Percentiles rank a stretch among this genome's conserved stretches.
Evolutionary conservation across 306 rosid species (phyloP).

Genomic region (Carpinus viminea): DNA sequence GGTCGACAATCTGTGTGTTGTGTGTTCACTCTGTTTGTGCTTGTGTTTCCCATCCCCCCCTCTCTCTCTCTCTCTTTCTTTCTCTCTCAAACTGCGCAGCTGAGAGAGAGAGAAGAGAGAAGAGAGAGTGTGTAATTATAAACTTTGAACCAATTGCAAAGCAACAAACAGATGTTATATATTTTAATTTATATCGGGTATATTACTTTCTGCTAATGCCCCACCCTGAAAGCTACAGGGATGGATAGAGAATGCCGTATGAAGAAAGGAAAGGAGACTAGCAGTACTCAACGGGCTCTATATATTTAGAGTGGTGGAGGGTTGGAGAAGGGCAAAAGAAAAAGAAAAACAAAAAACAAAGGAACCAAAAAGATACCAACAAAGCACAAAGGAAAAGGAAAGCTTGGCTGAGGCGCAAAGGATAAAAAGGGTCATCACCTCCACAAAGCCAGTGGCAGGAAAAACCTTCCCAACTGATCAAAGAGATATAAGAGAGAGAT

Average conservation of each 20-base stretch:
- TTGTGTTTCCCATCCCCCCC: conserved; percentile 51
- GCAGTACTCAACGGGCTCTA: conserved; percentile 51
- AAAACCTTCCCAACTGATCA: conserved; percentile 44
- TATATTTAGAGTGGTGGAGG: conserved; percentile 59
- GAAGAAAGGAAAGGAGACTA: conserved; percentile 74
- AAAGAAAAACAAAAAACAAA: conserved; percentile 23
- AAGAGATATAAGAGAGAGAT: conserved; percentile 31
- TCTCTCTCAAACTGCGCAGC: conserved; percentile 18
- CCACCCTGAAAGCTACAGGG: conserved; percentile 57
- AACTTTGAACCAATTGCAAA: conserved; percentile 51
- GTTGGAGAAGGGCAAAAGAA: conserved; percentile 36
- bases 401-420: conserved; percentile 47
- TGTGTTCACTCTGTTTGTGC: conserved; percentile 54
- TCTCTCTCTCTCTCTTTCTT: conserved; percentile 24
- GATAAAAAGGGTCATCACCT: conserved; percentile 46
- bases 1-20: conserved; percentile 83
- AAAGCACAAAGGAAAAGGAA: conserved; percentile 44
- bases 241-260: conserved; percentile 65
- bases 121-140: conserved; percentile 36
- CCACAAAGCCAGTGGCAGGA: conserved; percentile 58
- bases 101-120: too few species aligned
- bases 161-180: conserved; percentile 25
- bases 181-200: neutral
- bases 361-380: conserved; percentile 49
- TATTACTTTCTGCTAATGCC: conserved; percentile 10